Percentiles rank a stretch among this genome's conserved stretches.
Evolutionary conservation across 1,284 basidiomycete genomes (phyloP).

Genomic region (Peniophora sp.): DNA sequence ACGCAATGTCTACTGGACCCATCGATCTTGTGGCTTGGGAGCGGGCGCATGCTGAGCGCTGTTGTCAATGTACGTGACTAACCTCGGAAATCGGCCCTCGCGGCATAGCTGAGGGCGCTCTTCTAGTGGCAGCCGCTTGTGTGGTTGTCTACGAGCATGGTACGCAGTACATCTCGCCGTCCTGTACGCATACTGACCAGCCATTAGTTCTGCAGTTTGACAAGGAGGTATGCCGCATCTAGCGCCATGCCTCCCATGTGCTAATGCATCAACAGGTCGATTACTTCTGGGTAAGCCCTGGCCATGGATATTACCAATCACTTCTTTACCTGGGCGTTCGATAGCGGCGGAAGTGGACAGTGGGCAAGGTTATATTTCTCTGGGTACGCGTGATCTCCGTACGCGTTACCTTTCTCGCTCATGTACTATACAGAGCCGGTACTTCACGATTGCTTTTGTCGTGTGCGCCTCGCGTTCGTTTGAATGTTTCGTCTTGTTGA

Average conservation of each 20-base stretch:
- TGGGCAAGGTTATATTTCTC: constrained; percentile 9
- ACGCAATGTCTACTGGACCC: neutral
- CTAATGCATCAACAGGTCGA: constrained; percentile 1
- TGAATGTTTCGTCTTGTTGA: too few species aligned
- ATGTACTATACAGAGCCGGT: constrained; percentile 5
- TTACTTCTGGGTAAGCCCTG: constrained; percentile 6
- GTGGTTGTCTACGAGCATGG: neutral
- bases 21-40: neutral
- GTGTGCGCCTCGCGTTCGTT: neutral
- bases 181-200: neutral
- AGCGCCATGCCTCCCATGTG: neutral
- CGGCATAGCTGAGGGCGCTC: neutral
- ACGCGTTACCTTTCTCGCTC: neutral
- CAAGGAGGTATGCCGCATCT: constrained; percentile 1
- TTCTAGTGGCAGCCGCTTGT: neutral
- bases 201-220: constrained; percentile 5
- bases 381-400: constrained; percentile 4
- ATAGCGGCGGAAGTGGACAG: constrained; percentile 10
- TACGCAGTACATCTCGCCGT: neutral
- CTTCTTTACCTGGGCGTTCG: neutral
- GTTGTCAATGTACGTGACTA: neutral
- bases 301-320: neutral
- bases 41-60: neutral
- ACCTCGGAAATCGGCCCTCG: neutral
- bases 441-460: constrained; percentile 3